Conservation (phyloP, 805 yeast species). For the Ascoidea rubescens region DNA sequence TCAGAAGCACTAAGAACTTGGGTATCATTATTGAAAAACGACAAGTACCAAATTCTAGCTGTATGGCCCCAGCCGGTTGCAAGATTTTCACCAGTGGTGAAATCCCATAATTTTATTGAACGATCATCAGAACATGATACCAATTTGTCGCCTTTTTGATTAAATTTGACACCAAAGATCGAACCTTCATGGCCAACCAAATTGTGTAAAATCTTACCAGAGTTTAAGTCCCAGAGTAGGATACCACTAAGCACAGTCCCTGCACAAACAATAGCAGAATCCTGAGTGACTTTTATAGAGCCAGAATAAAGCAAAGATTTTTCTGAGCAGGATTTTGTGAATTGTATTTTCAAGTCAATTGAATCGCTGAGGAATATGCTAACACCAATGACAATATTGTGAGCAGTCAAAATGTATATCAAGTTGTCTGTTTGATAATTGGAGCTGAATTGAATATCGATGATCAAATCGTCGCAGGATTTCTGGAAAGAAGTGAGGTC, state of each 20-base stretch:
- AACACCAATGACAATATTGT: slow-evolving; percentile 44
- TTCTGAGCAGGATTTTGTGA: slow-evolving; percentile 36
- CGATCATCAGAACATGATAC: slow-evolving; percentile 91
- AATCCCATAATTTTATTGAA: slow-evolving; percentile 66
- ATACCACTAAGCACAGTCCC: slow-evolving; percentile 93
- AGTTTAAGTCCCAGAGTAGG: slow-evolving; percentile 53
- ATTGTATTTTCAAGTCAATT: slow-evolving; percentile 14
- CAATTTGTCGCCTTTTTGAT: slow-evolving; percentile 36
- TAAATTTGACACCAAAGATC: slow-evolving; percentile 66
- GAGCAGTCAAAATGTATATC: slow-evolving; percentile 59
- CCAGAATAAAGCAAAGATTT: slow-evolving; percentile 86
- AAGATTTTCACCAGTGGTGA: slow-evolving; percentile 38
- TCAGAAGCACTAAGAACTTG: slow-evolving; percentile 61
- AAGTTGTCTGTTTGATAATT: slow-evolving; percentile 14
- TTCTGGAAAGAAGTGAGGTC: slow-evolving; percentile 21
- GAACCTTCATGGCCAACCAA: slow-evolving; percentile 82
- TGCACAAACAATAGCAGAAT: slow-evolving; percentile 49
- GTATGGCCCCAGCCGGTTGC: slow-evolving; percentile 95
- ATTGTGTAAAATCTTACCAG: slow-evolving; percentile 31
- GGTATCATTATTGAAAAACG: slow-evolving; percentile 30
- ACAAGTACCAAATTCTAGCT: slow-evolving; percentile 82
- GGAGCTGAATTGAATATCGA: slow-evolving; percentile 37
- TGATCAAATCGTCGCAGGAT: slow-evolving; percentile 70
- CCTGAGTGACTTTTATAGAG: slow-evolving; percentile 34
- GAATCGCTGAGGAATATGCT: slow-evolving; percentile 14